Evolutionary conservation across 768 basidiomycete species (phyloP), one percentile per base, ranked within the genome.

Genomic region (Lactifluus pinguis): DNA sequence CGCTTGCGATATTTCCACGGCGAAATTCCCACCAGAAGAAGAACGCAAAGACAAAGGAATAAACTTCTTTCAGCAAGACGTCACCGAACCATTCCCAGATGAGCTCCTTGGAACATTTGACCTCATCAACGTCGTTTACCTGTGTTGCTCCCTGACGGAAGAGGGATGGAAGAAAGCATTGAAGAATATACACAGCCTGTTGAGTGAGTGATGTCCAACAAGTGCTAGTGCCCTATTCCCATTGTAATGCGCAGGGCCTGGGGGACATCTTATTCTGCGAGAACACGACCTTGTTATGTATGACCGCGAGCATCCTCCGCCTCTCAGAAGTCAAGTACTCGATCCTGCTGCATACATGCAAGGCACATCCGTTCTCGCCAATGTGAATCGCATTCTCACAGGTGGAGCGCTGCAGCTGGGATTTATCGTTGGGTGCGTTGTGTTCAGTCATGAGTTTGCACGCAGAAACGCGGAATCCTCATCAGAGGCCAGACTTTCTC

Each of bases 101-200:
- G 60, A 50, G 5, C 41, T 61, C 9, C 42, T 55, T 7, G 54
- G 49, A 39, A 61, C 60, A 1, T 61, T 55, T 11, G 54, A 61
- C 3, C 54, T 55, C 6, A 13, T 51, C 49, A 50, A 61, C 36
- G 8, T 51, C 29, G 19, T 10, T 14, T 48, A 8, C 9, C 2
- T 55, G 29, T 30, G 29, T 13, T 51, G 14, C 29, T 49, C 49
- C 5, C 49, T 52, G 17, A 61, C 60, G 0, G 29, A 17, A 4
- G 19, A 56, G 10, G 54, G 60, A 5, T 56, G 49, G 54, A 51
- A 55, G 8, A 17, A 9, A 19, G 42, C 60, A 17, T 17, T 61
- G 5, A 32, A 55, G 21, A 61, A 56, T 2, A 2, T 61, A 14
- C 15, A 7, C 13, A 2, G 19, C 13, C 17, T 56, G 6, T 32